Percentiles rank a stretch among this genome's conserved stretches.
These are phyloP conservation scores for Gossypium trilobum DNA, from an alignment of 441 rosid species.

Conservation along the genomic window DNA sequence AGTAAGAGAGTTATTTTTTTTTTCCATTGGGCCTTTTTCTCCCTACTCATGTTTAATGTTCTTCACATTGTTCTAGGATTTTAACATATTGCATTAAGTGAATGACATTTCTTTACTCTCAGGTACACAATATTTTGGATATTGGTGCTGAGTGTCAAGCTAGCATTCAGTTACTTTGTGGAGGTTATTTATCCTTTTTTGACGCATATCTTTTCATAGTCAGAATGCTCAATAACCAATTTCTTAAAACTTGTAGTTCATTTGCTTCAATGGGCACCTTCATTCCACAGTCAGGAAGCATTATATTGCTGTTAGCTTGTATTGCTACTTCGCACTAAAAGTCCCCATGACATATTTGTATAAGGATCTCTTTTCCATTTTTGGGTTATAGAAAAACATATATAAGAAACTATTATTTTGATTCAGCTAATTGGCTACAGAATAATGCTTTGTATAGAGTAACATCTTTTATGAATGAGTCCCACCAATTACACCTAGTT, in stretches of 20 bases:
- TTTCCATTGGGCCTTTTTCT: constrained; percentile 7
- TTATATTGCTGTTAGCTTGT: neutral
- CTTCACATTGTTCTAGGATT: constrained; percentile 1
- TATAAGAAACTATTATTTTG: neutral
- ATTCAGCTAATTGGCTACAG: neutral
- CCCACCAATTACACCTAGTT: neutral
- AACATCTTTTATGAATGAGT: constrained; percentile 4
- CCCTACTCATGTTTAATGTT: neutral
- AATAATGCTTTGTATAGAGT: neutral
- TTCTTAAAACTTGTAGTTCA: neutral
- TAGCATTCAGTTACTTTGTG: constrained; percentile 91
- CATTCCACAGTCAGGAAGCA: neutral
- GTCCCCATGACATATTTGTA: constrained; percentile 3
- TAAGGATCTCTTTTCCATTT: neutral
- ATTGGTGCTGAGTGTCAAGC: constrained; percentile 76
- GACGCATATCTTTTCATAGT: constrained; percentile 1
- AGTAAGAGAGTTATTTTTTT: constrained; percentile 43
- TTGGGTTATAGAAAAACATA: neutral
- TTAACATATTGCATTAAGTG: constrained; percentile 11
- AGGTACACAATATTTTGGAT: constrained; percentile 96
- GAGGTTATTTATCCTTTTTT: constrained; percentile 44
- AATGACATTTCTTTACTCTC: constrained; percentile 19
- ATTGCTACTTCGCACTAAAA: neutral
- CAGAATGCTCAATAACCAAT: neutral
- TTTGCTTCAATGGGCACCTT: constrained; percentile 23